These are phyloP conservation scores for Penicillium sp. DNA, from an alignment of 2,329 filamentous ascomycete species.

Conservation along the genomic window DNA sequence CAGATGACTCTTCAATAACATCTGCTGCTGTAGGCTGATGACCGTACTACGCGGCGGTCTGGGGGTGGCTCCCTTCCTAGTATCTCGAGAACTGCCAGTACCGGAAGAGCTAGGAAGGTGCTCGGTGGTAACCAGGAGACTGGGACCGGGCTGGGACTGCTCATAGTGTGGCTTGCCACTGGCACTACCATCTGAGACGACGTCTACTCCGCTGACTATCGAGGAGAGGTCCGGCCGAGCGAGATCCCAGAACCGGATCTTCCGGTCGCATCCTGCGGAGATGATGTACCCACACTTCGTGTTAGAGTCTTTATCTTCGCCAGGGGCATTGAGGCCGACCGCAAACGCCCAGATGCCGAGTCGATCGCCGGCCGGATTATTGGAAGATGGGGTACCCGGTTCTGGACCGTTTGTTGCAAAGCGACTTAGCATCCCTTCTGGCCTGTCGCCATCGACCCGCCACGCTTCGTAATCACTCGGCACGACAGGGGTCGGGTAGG, in stretches of 20 bases:
- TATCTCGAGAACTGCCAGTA: conserved; percentile 26
- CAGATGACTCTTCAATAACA: conserved; percentile 79
- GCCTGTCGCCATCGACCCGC: conserved; percentile 84
- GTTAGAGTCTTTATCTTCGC: conserved; percentile 55
- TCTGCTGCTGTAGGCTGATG: conserved; percentile 83
- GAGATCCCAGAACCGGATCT: conserved; percentile 91
- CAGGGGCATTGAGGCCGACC: conserved; percentile 66
- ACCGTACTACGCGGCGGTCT: conserved; percentile 72
- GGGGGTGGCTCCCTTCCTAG: conserved; percentile 36
- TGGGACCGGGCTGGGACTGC: conserved; percentile 60
- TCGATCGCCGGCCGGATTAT: conserved; percentile 23
- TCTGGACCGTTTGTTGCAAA: conserved; percentile 60
- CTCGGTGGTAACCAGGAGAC: conserved; percentile 66
- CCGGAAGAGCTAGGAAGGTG: conserved; percentile 47
- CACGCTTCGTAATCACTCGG: conserved; percentile 72
- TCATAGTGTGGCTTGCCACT: conserved; percentile 66
- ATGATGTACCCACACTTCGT: conserved; percentile 79
- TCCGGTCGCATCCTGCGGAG: conserved; percentile 84
- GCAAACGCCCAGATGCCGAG: conserved; percentile 70
- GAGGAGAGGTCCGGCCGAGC: conserved; percentile 72
- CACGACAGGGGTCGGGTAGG: conserved; percentile 18
- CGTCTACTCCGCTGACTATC: conserved; percentile 74
- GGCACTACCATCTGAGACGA: conserved; percentile 56
- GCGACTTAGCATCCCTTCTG: conserved; percentile 80
- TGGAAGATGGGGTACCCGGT: conserved; percentile 20